Evolutionary conservation across 192 early-diverging fungal genomes (phyloP).

Genomic region (Dimargaris cristalligena): DNA sequence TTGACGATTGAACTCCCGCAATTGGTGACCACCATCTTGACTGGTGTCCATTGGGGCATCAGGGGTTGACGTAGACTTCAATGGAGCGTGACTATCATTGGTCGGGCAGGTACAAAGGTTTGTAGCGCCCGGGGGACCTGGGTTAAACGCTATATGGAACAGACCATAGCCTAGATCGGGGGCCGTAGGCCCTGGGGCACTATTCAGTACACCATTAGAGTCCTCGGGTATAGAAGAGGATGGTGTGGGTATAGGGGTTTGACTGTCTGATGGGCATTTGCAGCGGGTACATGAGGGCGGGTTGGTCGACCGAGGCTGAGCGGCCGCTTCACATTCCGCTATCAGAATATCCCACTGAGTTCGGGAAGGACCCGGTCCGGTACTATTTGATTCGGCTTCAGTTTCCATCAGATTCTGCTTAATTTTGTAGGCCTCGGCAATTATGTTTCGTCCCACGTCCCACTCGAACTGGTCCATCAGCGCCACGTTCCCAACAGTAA

Average conservation of each 20-base stretch:
- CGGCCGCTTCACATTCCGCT: not conserved
- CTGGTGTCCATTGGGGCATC: not conserved
- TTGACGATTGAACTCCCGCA: not conserved
- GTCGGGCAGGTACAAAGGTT: not conserved
- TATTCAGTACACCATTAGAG: too few species aligned
- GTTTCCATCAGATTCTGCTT: not conserved
- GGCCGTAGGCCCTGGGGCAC: too few species aligned
- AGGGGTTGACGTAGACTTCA: too few species aligned
- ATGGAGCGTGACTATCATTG: not conserved
- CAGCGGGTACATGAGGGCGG: not conserved
- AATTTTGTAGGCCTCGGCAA: slow-evolving; percentile 13
- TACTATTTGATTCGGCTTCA: not conserved
- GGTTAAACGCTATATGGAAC: too few species aligned
- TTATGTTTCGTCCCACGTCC: slow-evolving; percentile 55
- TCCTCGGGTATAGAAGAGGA: too few species aligned
- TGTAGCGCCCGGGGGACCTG: too few species aligned
- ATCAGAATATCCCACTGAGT: not conserved
- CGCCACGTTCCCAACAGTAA: slow-evolving; percentile 66
- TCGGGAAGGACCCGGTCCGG: too few species aligned
- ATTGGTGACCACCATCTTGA: not conserved
- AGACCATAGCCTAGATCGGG: not conserved
- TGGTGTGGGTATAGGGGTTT: too few species aligned
- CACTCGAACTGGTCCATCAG: slow-evolving; percentile 91
- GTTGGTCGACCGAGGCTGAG: not conserved
- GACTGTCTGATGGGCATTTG: too few species aligned